Evolutionary conservation across 2,329 filamentous ascomycete genomes (phyloP).

Genomic region (Fusarium tricinctum): DNA sequence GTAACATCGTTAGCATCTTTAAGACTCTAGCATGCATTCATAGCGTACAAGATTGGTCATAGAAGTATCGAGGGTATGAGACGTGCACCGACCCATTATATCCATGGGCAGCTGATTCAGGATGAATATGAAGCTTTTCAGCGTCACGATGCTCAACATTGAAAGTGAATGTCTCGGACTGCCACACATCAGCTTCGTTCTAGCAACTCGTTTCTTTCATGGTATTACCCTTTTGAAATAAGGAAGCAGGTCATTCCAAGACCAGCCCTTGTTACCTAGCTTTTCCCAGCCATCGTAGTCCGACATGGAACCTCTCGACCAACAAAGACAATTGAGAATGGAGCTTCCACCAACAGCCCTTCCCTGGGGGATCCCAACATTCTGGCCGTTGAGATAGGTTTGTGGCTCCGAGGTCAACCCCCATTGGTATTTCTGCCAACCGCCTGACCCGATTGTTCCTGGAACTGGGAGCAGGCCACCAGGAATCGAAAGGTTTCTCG

Average conservation of each 20-base stretch:
- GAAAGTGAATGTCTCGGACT: slow-evolving; percentile 27
- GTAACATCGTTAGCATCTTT: background rate
- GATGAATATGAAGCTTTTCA: slow-evolving; percentile 17
- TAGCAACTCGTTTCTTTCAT: background rate
- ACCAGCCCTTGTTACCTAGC: slow-evolving; percentile 61
- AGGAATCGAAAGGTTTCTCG: slow-evolving; percentile 15
- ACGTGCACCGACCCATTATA: slow-evolving; percentile 26
- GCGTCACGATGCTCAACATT: slow-evolving; percentile 10
- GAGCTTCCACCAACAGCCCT: slow-evolving; percentile 57
- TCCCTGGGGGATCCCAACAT: slow-evolving; percentile 50
- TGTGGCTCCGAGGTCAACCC: slow-evolving; percentile 52
- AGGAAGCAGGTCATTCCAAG: slow-evolving; percentile 56
- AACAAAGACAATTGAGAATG: slow-evolving; percentile 58
- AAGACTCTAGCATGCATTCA: background rate
- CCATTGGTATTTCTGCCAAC: slow-evolving; percentile 27
- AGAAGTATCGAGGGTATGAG: slow-evolving; percentile 30
- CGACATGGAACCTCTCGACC: slow-evolving; percentile 53
- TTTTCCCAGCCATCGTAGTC: slow-evolving; percentile 62
- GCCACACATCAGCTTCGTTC: background rate
- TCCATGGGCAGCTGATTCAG: slow-evolving; percentile 8
- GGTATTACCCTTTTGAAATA: slow-evolving; percentile 60
- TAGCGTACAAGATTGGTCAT: slow-evolving; percentile 17
- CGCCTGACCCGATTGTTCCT: slow-evolving; percentile 13
- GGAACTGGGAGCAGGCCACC: slow-evolving; percentile 24
- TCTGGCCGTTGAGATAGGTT: slow-evolving; percentile 46